A percentile compares a stretch with the other conserved stretches of the same genome.
Conservation (phyloP, 1,284 basidiomycete species). For the Melampsora americana region DNA sequence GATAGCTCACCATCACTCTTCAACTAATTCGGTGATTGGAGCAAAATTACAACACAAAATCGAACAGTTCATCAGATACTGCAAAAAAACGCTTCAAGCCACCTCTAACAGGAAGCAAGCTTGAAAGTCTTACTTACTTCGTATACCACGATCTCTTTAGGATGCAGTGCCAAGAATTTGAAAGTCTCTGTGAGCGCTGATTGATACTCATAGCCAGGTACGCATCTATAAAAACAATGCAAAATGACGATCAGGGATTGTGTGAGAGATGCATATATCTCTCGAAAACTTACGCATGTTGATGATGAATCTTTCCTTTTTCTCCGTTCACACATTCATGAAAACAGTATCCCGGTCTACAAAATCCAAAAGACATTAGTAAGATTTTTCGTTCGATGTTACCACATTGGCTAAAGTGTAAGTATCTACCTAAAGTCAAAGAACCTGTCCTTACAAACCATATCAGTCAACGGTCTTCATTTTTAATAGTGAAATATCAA, state of each 20-base stretch:
- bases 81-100: neutral
- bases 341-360: constrained; percentile 37
- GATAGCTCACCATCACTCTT: constrained; percentile 31
- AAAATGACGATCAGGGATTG: neutral
- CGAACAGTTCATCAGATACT: neutral
- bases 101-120: neutral
- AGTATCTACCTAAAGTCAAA: constrained; percentile 34
- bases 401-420: neutral
- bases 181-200: constrained; percentile 23
- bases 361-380: neutral
- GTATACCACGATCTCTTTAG: constrained; percentile 31
- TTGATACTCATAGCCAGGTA: constrained; percentile 28
- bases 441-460: constrained; percentile 4
- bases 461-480: neutral
- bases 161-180: constrained; percentile 28
- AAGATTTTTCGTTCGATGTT: neutral
- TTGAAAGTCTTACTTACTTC: neutral
- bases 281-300: constrained; percentile 28
- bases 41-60: neutral
- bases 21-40: constrained; percentile 7
- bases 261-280: neutral
- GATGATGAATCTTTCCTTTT: constrained; percentile 31
- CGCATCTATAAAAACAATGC: neutral
- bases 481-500: neutral
- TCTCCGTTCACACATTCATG: constrained; percentile 34